Evolutionary conservation across 108 stramenopile species (phyloP).

Genomic region (Aureococcus anophagefferens): DNA sequence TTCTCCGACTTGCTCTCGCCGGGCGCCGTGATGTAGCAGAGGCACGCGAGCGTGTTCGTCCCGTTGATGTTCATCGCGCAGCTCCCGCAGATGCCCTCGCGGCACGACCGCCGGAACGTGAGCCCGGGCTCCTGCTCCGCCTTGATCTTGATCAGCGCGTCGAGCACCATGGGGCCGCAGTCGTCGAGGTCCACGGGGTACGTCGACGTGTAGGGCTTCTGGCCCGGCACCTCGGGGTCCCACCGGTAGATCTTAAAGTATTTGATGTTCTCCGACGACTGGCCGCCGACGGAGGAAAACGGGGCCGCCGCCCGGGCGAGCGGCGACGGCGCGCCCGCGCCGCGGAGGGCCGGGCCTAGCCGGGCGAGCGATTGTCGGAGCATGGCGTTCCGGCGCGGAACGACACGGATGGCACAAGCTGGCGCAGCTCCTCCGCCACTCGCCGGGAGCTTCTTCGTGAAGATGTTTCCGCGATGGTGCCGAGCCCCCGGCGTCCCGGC

Average conservation of each 20-base stretch:
- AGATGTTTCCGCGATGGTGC: too few species aligned
- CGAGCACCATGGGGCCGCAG: constrained; percentile 94
- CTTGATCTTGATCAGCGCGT: constrained; percentile 94
- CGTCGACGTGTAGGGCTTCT: constrained; percentile 48
- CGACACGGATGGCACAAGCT: too few species aligned
- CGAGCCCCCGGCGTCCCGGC: too few species aligned
- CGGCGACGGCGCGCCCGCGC: too few species aligned
- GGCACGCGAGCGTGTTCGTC: constrained; percentile 86
- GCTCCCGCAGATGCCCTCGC: constrained; percentile 94
- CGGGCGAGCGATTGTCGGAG: too few species aligned
- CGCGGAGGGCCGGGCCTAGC: too few species aligned
- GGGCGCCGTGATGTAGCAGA: constrained; percentile 69
- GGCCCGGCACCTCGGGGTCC: constrained; percentile 68
- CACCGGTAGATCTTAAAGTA: constrained; percentile 95
- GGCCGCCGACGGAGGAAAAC: constrained; percentile 12
- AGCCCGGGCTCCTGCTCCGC: constrained; percentile 81
- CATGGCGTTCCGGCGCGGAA: too few species aligned
- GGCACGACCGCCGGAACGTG: constrained; percentile 92
- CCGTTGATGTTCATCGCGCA: constrained; percentile 99
- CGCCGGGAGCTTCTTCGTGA: too few species aligned
- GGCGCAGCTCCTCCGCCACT: too few species aligned
- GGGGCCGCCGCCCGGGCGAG: too few species aligned
- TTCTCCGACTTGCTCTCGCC: constrained; percentile 31
- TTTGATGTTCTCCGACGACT: constrained; percentile 60
- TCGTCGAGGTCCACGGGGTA: constrained; percentile 90